A percentile compares a stretch with the other conserved stretches of the same genome.
These are phyloP conservation scores for Tulasnella sp. DNA, from an alignment of 768 basidiomycete species.

Conservation along the genomic window DNA sequence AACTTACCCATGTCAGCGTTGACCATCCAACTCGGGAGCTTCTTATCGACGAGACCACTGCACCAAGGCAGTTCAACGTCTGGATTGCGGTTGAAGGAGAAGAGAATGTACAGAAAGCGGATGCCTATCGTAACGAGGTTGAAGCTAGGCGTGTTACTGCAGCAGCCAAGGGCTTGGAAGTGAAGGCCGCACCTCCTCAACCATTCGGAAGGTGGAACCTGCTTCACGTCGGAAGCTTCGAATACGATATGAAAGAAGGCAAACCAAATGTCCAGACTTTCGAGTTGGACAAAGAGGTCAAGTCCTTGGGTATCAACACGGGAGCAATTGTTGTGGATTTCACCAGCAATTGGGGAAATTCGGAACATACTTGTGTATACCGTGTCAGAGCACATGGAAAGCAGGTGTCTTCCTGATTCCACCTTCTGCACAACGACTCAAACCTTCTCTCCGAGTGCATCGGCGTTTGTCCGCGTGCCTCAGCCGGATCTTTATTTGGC, in stretches of 20 bases:
- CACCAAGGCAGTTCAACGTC: conserved; percentile 77
- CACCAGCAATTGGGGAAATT: conserved; percentile 76
- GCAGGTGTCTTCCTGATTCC: neutral
- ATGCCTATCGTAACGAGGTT: conserved; percentile 30
- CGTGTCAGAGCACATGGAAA: conserved; percentile 65
- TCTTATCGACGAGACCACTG: conserved; percentile 65
- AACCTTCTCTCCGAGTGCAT: neutral
- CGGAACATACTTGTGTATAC: conserved; percentile 79
- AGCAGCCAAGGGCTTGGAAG: neutral
- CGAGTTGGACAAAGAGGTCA: conserved; percentile 53
- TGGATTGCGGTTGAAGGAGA: conserved; percentile 79
- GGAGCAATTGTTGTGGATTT: conserved; percentile 71
- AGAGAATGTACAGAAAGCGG: conserved; percentile 53
- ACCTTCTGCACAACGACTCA: neutral
- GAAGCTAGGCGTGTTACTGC: neutral
- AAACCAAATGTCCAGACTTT: conserved; percentile 64
- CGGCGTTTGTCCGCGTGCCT: too few relatives aligned
- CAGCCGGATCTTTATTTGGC: too few relatives aligned
- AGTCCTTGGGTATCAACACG: conserved; percentile 63
- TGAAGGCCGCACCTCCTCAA: neutral
- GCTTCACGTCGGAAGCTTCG: conserved; percentile 54
- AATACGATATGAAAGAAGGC: conserved; percentile 45
- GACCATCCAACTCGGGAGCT: conserved; percentile 81
- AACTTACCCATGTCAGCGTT: conserved; percentile 56
- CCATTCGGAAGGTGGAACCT: conserved; percentile 19